Evolutionary conservation across 371 early-diverging fungal species (phyloP).

Genomic region (Circinella umbellata): DNA sequence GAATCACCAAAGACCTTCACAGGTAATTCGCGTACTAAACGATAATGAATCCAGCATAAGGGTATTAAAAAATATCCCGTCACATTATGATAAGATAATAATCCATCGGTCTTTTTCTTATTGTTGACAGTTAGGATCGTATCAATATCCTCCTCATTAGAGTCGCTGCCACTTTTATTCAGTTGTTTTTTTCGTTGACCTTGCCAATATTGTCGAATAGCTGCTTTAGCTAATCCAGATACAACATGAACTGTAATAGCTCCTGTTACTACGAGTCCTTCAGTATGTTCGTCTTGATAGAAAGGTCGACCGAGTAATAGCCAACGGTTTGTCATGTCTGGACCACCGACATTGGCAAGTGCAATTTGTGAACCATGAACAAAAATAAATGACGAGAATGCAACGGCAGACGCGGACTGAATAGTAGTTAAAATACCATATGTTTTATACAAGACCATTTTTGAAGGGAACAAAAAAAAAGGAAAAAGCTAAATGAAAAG

Average conservation of each 20-base stretch:
- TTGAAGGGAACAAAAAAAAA: background rate
- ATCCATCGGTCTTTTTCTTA: background rate
- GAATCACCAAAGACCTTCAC: conserved; percentile 48
- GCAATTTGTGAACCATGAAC: conserved; percentile 30
- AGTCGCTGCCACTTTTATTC: conserved; percentile 9
- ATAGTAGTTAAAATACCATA: conserved; percentile 35
- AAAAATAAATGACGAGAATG: conserved; percentile 29
- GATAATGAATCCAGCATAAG: conserved; percentile 35
- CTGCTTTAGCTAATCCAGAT: conserved; percentile 37
- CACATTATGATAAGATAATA: conserved; percentile 28
- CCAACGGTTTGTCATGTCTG: conserved; percentile 34
- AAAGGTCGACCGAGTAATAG: conserved; percentile 45
- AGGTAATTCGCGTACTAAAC: conserved; percentile 38
- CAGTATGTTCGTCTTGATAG: conserved; percentile 51
- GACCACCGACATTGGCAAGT: conserved; percentile 40
- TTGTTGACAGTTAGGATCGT: background rate
- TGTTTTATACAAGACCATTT: conserved; percentile 18
- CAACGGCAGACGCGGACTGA: conserved; percentile 45
- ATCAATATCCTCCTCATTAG: background rate
- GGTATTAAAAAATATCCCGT: conserved; percentile 42
- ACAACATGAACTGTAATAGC: conserved; percentile 36
- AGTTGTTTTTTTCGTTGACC: conserved; percentile 4
- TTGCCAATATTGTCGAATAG: conserved; percentile 33
- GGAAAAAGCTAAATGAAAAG: background rate
- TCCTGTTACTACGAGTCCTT: conserved; percentile 45